These are phyloP conservation scores for Pythium coloratum DNA, from an alignment of 352 stramenopile species.

Conservation along the genomic window DNA sequence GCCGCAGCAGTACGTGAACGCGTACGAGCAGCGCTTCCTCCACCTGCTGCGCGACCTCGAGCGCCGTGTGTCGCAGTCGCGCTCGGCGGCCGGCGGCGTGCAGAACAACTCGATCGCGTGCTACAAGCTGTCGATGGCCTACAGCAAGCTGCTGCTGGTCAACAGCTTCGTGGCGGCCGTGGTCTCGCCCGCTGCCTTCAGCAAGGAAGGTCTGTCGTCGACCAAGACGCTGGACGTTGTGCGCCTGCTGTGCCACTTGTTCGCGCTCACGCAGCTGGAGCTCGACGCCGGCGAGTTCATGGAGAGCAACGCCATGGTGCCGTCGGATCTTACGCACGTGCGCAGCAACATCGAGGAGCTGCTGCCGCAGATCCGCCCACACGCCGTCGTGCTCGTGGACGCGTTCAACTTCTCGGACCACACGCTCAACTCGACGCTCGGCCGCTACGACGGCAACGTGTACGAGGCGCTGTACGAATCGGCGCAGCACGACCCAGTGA, in stretches of 20 bases:
- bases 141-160: constrained; percentile 54
- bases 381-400: constrained; percentile 76
- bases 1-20: constrained; percentile 37
- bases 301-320: constrained; percentile 51
- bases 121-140: constrained; percentile 63
- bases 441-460: constrained; percentile 69
- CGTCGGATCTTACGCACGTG: constrained; percentile 46
- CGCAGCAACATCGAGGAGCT: constrained; percentile 53
- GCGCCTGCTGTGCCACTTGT: constrained; percentile 62
- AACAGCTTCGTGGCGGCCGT: constrained; percentile 45
- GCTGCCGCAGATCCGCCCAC: constrained; percentile 48
- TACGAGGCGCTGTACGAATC: constrained; percentile 71
- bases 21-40: constrained; percentile 63
- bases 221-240: constrained; percentile 38
- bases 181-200: constrained; percentile 31
- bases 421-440: constrained; percentile 70
- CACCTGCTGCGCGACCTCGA: constrained; percentile 44
- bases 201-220: constrained; percentile 31
- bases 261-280: constrained; percentile 77
- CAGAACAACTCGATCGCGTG: constrained; percentile 62
- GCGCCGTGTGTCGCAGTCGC: constrained; percentile 31
- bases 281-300: constrained; percentile 60
- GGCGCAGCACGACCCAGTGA: constrained; percentile 63
- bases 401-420: constrained; percentile 83
- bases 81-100: constrained; percentile 40